phyloP scores from a whole-genome alignment of 2,329 filamentous ascomycete species.

The Penicillium polonicum region DNA sequence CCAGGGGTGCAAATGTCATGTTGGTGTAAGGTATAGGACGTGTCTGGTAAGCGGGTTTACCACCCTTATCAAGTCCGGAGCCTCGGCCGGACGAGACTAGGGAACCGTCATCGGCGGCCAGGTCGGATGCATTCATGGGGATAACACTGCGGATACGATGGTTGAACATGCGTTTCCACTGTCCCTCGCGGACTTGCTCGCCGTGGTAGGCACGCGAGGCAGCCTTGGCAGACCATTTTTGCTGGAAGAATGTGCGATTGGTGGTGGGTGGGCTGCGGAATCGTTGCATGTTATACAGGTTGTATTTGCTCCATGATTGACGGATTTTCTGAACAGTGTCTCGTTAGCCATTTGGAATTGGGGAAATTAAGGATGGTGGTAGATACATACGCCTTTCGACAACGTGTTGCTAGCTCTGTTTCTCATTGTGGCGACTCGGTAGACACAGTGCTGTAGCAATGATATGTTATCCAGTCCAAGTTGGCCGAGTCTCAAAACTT shows the following conservation, averaged over 20 bases:
- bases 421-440: constrained; percentile 40
- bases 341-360: constrained; percentile 8
- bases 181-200: constrained; percentile 86
- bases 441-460: constrained; percentile 15
- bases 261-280: constrained; percentile 47
- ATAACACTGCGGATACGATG: constrained; percentile 77
- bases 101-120: constrained; percentile 79
- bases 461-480: constrained; percentile 10
- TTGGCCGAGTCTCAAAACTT: constrained; percentile 35
- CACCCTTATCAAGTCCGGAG: constrained; percentile 58
- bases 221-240: constrained; percentile 94
- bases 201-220: constrained; percentile 85
- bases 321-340: constrained; percentile 70
- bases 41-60: constrained; percentile 24
- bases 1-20: constrained; percentile 90
- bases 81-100: constrained; percentile 81
- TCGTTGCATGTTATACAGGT: constrained; percentile 80
- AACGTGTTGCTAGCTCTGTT: constrained; percentile 46
- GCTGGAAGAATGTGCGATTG: constrained; percentile 82
- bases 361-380: neutral
- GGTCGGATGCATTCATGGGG: constrained; percentile 76
- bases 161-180: constrained; percentile 93
- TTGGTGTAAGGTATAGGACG: constrained; percentile 80
- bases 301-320: constrained; percentile 97
- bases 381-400: constrained; percentile 40